These are phyloP conservation scores for Gossypium arboreum DNA, from an alignment of 345 rosid species.

Conservation along the genomic window DNA sequence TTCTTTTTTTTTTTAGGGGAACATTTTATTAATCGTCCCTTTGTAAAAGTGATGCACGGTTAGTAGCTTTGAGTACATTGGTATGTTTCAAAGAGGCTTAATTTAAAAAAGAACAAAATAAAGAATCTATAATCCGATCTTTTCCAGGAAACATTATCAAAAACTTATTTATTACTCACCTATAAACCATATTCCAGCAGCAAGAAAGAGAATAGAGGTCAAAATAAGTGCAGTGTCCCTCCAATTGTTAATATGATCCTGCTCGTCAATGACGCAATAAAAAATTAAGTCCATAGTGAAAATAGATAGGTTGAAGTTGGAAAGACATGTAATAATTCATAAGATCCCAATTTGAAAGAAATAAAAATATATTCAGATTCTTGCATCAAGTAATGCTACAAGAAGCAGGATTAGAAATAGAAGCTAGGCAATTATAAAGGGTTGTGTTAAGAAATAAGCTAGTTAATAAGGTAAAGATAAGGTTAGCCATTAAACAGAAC, in stretches of 20 bases:
- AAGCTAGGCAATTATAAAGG: slow-evolving; percentile 8
- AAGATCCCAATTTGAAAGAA: background rate
- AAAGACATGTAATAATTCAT: background rate
- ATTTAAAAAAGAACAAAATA: background rate
- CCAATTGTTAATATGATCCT: slow-evolving; percentile 42
- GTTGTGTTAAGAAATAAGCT: background rate
- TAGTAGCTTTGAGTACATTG: background rate
- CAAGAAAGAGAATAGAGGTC: slow-evolving; percentile 68
- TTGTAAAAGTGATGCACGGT: background rate
- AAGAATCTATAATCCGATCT: background rate
- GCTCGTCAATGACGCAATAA: background rate
- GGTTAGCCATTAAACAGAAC: background rate
- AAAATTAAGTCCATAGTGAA: background rate
- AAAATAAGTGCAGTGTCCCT: slow-evolving; percentile 74
- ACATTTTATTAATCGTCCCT: background rate
- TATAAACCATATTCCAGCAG: slow-evolving; percentile 77
- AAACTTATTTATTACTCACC: slow-evolving; percentile 35
- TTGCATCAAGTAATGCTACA: background rate
- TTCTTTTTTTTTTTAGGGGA: background rate
- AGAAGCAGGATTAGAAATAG: background rate
- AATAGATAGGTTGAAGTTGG: slow-evolving; percentile 25
- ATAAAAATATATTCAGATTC: background rate
- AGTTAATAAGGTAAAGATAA: background rate
- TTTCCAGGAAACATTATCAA: background rate
- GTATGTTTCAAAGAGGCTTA: background rate